A percentile compares a stretch with the other conserved stretches of the same genome.
phyloP scores from a whole-genome alignment of 2,329 filamentous ascomycete species.

The Verticillium longisporum region DNA sequence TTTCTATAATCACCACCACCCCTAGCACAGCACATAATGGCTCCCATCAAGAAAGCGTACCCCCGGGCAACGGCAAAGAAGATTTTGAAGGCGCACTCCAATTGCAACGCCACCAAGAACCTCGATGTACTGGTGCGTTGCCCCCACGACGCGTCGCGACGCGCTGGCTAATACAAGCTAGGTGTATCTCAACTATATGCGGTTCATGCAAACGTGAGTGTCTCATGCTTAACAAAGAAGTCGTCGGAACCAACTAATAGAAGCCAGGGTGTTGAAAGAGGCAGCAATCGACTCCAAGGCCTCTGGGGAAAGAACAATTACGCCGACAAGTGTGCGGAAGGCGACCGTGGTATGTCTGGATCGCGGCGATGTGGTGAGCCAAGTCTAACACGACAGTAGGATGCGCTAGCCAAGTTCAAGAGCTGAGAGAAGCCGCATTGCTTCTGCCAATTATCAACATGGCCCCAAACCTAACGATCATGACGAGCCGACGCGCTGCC shows the following conservation, averaged over 20 bases:
- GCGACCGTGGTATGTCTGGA: constrained; percentile 56
- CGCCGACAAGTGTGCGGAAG: constrained; percentile 69
- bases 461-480: background rate
- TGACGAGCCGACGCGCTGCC: background rate
- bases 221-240: constrained; percentile 1
- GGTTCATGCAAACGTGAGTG: constrained; percentile 65
- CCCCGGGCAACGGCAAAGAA: constrained; percentile 80
- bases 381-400: constrained; percentile 30
- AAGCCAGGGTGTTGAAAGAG: constrained; percentile 67
- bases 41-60: constrained; percentile 66
- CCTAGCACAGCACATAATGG: constrained; percentile 34
- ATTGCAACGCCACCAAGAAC: constrained; percentile 74
- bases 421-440: constrained; percentile 26
- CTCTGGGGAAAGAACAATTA: constrained; percentile 64
- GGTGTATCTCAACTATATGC: constrained; percentile 79
- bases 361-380: background rate
- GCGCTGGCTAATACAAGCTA: constrained; percentile 27
- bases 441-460: background rate
- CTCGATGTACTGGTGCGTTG: constrained; percentile 71
- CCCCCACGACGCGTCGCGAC: constrained; percentile 13
- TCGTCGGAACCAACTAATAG: background rate
- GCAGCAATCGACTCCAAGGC: constrained; percentile 70
- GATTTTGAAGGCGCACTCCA: constrained; percentile 83
- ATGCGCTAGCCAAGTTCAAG: constrained; percentile 61
- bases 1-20: background rate